Conservation (phyloP, 345 rosid genomes). For the Stellera chamaejasme region DNA sequence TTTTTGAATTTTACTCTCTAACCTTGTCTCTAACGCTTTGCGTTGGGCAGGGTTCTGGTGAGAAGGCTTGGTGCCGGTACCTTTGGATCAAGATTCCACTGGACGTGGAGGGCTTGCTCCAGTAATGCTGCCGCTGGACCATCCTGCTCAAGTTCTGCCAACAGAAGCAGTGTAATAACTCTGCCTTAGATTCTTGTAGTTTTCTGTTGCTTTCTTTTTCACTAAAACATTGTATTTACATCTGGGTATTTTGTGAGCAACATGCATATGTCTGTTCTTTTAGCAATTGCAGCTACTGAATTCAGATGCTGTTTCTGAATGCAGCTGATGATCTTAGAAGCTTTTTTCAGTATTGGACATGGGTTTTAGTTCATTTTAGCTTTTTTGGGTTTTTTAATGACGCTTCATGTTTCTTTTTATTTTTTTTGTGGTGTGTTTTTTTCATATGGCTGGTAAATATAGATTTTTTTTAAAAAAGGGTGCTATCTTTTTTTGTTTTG, state of each 20-base stretch:
- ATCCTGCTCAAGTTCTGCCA: slow-evolving; percentile 15
- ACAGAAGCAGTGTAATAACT: slow-evolving; percentile 17
- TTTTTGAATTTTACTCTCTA: no score
- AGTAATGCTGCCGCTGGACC: slow-evolving; percentile 10
- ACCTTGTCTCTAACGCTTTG: neutral
- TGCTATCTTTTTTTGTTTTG: neutral
- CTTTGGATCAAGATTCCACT: slow-evolving; percentile 15
- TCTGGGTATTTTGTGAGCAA: neutral
- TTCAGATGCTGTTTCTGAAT: no score
- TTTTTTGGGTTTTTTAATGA: slow-evolving; percentile 1
- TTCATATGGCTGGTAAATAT: neutral
- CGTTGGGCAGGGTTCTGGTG: slow-evolving; percentile 22
- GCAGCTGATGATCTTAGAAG: no score
- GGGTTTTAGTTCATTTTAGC: neutral
- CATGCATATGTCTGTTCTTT: neutral
- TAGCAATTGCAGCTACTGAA: no score
- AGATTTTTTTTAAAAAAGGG: neutral
- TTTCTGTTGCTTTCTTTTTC: neutral
- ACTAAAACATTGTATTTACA: neutral
- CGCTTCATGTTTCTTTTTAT: neutral
- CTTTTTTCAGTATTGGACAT: no score
- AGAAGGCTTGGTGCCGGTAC: slow-evolving; percentile 17
- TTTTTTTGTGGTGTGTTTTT: neutral
- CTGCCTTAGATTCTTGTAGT: neutral
- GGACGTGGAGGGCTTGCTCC: slow-evolving; percentile 16